Base-by-base conservation (phyloP, 192 early-diverging fungal genomes). In the Backusella circina region DNA sequence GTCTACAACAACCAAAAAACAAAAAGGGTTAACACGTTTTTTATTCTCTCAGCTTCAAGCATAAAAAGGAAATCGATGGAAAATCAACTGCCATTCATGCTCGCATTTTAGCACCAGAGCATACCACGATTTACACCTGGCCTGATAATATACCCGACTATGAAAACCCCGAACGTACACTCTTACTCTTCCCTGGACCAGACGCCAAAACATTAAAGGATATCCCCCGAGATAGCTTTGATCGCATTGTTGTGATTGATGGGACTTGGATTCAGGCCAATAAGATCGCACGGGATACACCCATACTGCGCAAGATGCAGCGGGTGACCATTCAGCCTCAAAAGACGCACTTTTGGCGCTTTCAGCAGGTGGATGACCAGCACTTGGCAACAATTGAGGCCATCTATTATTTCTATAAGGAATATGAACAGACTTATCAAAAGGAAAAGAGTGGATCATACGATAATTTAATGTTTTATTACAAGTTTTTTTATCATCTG, bases 241-340 rank as follows among this genome's bases (percentile, higher is more conserved):
- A 95, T 77, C 86, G 84, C 54, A 77, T 96, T 6, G 79, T 97
- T 68, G 96, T 99, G 5, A 90, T 99, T 57, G 96, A 99, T 78
- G 97, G 97, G 12, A 99, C 96, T n/a, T 99, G 97, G 97, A 83
- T 85, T 18, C 96, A 99, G 73, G 95, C 95, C 7, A 89, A 82
- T 65, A 82, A 76, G 33, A 93, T 90, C 82, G 80, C 79, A 78
- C 84, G 81, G 39, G 79, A 84, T 82, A 83, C 80, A 39, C 76
- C 81, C 1, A 73, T 77, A 70, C 77, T 91, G n/a, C 65, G 73
- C 33, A 74, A 72, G 3, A 72, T 91, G 67, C 86, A 76, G 37
- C 82, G 88, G 71, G 90, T 94, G 7, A 91, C 93, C 4, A 89
- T 94, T 35, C 86, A 79, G 44, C 88, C 91, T 18, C 88, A 90